A percentile compares a stretch with the other conserved stretches of the same genome.
Conservation (phyloP, 345 rosid species). For the Anastatica hierochuntica region DNA sequence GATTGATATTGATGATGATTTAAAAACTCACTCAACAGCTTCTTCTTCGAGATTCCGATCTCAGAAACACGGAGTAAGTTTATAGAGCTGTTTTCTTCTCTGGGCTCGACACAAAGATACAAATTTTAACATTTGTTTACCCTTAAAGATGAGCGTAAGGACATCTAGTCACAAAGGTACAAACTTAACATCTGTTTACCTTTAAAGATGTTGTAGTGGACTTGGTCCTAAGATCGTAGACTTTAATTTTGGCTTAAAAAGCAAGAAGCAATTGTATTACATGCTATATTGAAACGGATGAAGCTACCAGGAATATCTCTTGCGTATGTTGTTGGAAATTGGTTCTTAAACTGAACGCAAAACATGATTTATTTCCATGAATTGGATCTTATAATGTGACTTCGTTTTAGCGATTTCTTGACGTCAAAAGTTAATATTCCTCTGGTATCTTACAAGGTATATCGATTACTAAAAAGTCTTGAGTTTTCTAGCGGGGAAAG, state of each 20-base stretch:
- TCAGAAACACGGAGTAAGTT: constrained; percentile 76
- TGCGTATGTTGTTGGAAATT: constrained; percentile 87
- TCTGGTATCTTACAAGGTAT: constrained; percentile 41
- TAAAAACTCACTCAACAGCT: too few relatives aligned
- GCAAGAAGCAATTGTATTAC: constrained; percentile 41
- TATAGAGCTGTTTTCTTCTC: constrained; percentile 84
- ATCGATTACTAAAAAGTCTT: constrained; percentile 51
- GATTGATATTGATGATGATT: too few relatives aligned
- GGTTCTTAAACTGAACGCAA: constrained; percentile 74
- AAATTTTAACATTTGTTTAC: too few relatives aligned
- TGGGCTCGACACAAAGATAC: constrained; percentile 81
- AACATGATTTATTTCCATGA: constrained; percentile 59
- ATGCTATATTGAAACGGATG: constrained; percentile 78
- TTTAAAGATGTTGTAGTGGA: constrained; percentile 33
- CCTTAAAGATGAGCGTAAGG: too few relatives aligned
- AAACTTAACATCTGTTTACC: neutral
- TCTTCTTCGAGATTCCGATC: constrained; percentile 81
- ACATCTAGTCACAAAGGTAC: too few relatives aligned
- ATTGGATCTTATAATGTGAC: constrained; percentile 46
- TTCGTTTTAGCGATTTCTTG: neutral
- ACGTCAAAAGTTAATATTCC: constrained; percentile 36
- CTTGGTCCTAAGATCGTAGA: constrained; percentile 50
- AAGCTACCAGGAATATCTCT: constrained; percentile 50
- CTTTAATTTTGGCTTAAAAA: constrained; percentile 78
- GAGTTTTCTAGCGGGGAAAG: constrained; percentile 54